phyloP scores from a whole-genome alignment of 441 rosid genomes.

The Brassica balearica region DNA sequence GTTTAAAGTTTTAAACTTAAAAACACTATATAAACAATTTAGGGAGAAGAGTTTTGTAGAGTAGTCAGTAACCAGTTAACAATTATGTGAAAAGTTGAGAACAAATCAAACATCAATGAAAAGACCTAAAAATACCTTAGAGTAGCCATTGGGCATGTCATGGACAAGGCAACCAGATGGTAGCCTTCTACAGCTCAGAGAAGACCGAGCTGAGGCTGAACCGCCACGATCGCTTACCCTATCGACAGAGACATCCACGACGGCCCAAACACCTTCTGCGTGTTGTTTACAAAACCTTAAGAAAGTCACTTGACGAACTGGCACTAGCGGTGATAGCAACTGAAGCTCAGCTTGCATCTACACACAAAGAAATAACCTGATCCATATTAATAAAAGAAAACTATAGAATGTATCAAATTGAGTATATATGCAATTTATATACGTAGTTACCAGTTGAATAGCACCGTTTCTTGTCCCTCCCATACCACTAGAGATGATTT shows the following conservation, averaged over 20 bases:
- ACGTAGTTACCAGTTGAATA: slow-evolving; percentile 44
- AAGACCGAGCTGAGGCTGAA: slow-evolving; percentile 36
- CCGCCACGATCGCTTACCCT: slow-evolving; percentile 47
- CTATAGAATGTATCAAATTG: background rate
- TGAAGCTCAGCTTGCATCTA: slow-evolving; percentile 95
- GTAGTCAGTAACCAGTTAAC: background rate
- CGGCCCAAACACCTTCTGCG: slow-evolving; percentile 89
- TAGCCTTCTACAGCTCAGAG: slow-evolving; percentile 66
- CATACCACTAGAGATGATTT: slow-evolving; percentile 53
- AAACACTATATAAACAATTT: background rate
- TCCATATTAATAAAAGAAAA: background rate
- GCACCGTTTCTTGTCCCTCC: slow-evolving; percentile 61
- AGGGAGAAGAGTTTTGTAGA: background rate
- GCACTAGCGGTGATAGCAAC: slow-evolving; percentile 87
- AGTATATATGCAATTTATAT: background rate
- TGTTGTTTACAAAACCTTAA: slow-evolving; percentile 90
- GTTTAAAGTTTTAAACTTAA: background rate
- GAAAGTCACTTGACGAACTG: slow-evolving; percentile 82
- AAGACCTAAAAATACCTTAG: slow-evolving; percentile 57
- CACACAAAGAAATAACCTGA: slow-evolving; percentile 2
- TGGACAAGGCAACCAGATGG: slow-evolving; percentile 94
- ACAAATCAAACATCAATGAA: background rate
- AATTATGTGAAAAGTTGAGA: background rate
- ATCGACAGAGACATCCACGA: slow-evolving; percentile 84
- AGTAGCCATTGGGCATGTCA: slow-evolving; percentile 93